Base-by-base conservation (phyloP, 495 filamentous ascomycete species). In the Cairneyella variabilis region DNA sequence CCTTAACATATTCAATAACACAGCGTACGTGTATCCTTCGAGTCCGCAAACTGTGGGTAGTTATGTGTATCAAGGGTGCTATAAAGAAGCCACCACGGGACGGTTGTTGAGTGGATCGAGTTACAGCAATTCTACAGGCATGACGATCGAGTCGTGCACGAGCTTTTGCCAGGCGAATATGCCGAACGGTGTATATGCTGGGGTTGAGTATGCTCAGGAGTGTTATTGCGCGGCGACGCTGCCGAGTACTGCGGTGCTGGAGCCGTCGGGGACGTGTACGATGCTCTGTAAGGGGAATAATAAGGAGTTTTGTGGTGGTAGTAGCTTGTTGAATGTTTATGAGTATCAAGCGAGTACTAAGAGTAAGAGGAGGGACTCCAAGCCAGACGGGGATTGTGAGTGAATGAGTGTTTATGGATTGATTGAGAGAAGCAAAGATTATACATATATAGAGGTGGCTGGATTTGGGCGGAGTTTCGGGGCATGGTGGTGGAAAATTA, bases 81-180 rank as follows among this genome's bases (percentile, higher is more conserved):
- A 61, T 43, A 51, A 62, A 11, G 64, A 70, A 27, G 41, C 45
- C 4, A 49, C 56, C 2, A 56, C 28, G 25, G 57, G 49, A 3
- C 48, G 65, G 14, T 47, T 64, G 5, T 54, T 73, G 11, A 36
- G 36, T 3, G 57, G 48, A 0, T 38, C 48, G 23, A 38, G 28
- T 16, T 70, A 64, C 47, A 54, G 59, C 5, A 65, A 71, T 38
- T 57, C 41, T 1, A 61, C 63, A 0, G 58, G 37, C 26, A 77
- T 77, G 75, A 77, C 72, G 1, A 61, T 71, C 36, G 71, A 76
- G 51, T 48, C 59, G 30, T 76, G 75, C 32, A 61, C 63, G 3
- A 36, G 58, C 5, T 73, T 63, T 39, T 76, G 74, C 57, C 22
- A 57, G 12, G 46, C 38, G 17, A 60, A 57, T 14, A 63, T 65